These are phyloP conservation scores for Aspergillus leporis DNA, from an alignment of 495 filamentous ascomycete genomes.

Conservation along the genomic window DNA sequence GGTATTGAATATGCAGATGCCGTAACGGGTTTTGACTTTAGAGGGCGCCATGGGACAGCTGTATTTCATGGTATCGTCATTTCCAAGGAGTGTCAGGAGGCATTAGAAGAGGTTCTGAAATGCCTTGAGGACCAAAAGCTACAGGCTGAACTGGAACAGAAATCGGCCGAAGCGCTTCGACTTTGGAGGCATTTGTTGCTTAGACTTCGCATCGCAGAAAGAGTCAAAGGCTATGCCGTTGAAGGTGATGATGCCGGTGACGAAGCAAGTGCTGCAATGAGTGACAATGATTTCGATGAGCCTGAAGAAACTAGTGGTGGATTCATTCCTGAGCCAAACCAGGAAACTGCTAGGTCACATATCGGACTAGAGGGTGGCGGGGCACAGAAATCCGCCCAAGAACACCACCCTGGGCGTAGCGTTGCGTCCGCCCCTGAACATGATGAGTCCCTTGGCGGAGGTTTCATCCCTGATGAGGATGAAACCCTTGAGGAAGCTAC, in stretches of 20 bases:
- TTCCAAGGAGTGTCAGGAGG: slow-evolving; percentile 67
- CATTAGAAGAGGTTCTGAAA: slow-evolving; percentile 64
- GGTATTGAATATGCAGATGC: slow-evolving; percentile 87
- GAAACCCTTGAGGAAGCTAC: neutral
- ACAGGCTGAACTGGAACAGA: slow-evolving; percentile 56
- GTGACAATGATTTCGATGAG: slow-evolving; percentile 17
- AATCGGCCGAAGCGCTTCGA: slow-evolving; percentile 57
- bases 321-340: slow-evolving; percentile 50
- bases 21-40: slow-evolving; percentile 86
- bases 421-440: neutral
- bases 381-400: neutral
- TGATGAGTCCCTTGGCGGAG: slow-evolving; percentile 22
- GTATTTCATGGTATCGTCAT: slow-evolving; percentile 75
- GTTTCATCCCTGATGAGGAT: slow-evolving; percentile 28
- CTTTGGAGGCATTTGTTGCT: slow-evolving; percentile 78
- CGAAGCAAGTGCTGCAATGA: slow-evolving; percentile 22
- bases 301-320: slow-evolving; percentile 39
- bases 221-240: slow-evolving; percentile 63
- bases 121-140: slow-evolving; percentile 63
- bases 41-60: slow-evolving; percentile 78
- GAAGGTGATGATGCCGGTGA: slow-evolving; percentile 47
- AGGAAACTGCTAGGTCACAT: slow-evolving; percentile 21
- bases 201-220: slow-evolving; percentile 73
- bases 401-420: neutral
- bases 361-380: neutral